Conservation (phyloP, 2,329 filamentous ascomycete genomes). For the Penicillium sp. region DNA sequence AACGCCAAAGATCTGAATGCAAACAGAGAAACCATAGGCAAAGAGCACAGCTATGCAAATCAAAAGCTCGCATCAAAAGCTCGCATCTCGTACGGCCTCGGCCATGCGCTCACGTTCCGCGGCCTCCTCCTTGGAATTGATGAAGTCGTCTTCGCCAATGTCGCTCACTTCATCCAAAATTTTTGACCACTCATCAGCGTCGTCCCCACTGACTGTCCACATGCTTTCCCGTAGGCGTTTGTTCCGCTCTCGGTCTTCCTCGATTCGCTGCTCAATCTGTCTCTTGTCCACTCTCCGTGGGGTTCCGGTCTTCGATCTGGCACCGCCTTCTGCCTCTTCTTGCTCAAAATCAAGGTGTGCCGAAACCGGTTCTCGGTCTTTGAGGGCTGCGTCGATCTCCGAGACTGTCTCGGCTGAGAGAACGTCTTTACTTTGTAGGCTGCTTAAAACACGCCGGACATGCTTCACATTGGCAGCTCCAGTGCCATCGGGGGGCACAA, state of each 20-base stretch:
- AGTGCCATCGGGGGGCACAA: constrained; percentile 78
- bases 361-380: constrained; percentile 65
- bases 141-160: constrained; percentile 78
- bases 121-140: constrained; percentile 69
- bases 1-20: not conserved
- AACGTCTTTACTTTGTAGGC: constrained; percentile 65
- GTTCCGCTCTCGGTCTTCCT: constrained; percentile 92
- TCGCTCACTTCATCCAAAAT: constrained; percentile 86
- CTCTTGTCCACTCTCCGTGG: constrained; percentile 63
- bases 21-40: not conserved
- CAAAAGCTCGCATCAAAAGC: too few species aligned
- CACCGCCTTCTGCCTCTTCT: constrained; percentile 28
- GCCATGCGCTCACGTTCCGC: constrained; percentile 49
- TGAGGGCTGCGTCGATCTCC: constrained; percentile 78
- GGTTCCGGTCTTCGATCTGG: constrained; percentile 25
- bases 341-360: constrained; percentile 50
- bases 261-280: constrained; percentile 91
- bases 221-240: constrained; percentile 87
- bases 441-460: constrained; percentile 71
- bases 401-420: constrained; percentile 67
- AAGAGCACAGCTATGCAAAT: not conserved
- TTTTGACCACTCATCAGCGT: constrained; percentile 68
- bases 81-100: constrained; percentile 1
- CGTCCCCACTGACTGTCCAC: constrained; percentile 71
- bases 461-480: constrained; percentile 93